Base-by-base conservation (phyloP, 2,329 filamentous ascomycete species). In the Monascus ruber region DNA sequence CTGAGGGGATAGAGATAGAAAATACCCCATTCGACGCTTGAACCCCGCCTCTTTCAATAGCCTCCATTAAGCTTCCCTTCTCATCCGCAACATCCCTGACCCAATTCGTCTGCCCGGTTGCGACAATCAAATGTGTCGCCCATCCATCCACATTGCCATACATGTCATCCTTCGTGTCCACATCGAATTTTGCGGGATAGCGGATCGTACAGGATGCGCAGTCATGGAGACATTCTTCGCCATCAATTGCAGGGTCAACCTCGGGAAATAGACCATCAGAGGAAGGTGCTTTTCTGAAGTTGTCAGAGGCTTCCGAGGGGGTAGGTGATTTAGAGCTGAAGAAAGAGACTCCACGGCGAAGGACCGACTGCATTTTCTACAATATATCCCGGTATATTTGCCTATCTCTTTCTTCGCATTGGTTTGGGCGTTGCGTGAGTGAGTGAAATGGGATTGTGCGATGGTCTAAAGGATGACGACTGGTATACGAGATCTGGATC, bases 101-200 rank as follows among this genome's bases (percentile, higher is more conserved):
- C 91, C 91, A 98, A 64, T 98, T 91, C 25, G 81, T 75, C 74
- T 95, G 94, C 44, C 87, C 85, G n/a, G 91, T 98, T 24, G 86
- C 91, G 10, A 96, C 86, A 27, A 98, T 69, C 45, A 94, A 59
- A 64, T 98, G 91, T 17, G 87, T 91, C 54, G 77, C 81, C 83
- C 86, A 96, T 29, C 79, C 85, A 55, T 86, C 84, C 46, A 95
- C 76, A 42, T 83, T 72, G 1, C 89, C 91, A 57, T 93, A 96
- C 36, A 98, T 66, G 51, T 79, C 69, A 56, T 94, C 86, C 5
- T 72, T 67, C 59, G 82, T 75, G 41, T 96, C 83, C 40, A 94
- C 77, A 4, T 69, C 68, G 56, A 77, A 81, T 48, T 75, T 77
- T 54, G 80, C 78, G 31, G 89, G 89, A 58, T 88, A 93, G 44